These are phyloP conservation scores for Cutaneotrichosporon mucoides DNA, from an alignment of 1,284 basidiomycete genomes.

Conservation along the genomic window DNA sequence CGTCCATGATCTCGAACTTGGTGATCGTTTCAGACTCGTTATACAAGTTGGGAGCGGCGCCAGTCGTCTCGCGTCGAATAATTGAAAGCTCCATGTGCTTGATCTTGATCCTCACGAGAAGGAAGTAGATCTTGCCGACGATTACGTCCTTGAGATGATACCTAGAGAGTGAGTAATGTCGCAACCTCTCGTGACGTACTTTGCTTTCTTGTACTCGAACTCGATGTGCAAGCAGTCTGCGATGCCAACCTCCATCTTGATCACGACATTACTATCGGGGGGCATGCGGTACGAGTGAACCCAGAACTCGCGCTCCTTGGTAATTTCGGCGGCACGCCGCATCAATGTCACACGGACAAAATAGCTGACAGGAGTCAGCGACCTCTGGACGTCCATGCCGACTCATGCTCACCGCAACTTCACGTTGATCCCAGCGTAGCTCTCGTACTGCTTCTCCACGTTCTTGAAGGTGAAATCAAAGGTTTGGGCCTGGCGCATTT, in stretches of 20 bases:
- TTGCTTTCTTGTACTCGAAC: slow-evolving; percentile 99
- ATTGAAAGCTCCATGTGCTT: slow-evolving; percentile 99
- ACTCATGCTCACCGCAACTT: slow-evolving; percentile 72
- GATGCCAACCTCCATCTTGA: slow-evolving; percentile 99
- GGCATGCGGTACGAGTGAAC: slow-evolving; percentile 99
- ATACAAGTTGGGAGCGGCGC: slow-evolving; percentile 93
- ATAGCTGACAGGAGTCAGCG: slow-evolving; percentile 58
- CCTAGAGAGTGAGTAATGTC: slow-evolving; percentile 50
- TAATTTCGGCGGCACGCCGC: slow-evolving; percentile 83
- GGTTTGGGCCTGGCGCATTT: slow-evolving; percentile 90
- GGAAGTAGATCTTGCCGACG: slow-evolving; percentile 98
- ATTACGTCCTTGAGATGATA: slow-evolving; percentile 99
- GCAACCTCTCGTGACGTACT: slow-evolving; percentile 56
- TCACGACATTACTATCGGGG: slow-evolving; percentile 92
- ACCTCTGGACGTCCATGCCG: too few relatives aligned
- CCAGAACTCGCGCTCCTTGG: slow-evolving; percentile 92
- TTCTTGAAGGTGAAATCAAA: slow-evolving; percentile 98
- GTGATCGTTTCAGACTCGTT: slow-evolving; percentile 99
- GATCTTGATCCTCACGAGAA: slow-evolving; percentile 98
- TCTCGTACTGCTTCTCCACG: slow-evolving; percentile 98
- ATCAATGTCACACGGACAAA: slow-evolving; percentile 89
- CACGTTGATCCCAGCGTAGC: slow-evolving; percentile 96
- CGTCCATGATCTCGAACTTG: slow-evolving; percentile 99
- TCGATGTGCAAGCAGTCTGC: slow-evolving; percentile 99
- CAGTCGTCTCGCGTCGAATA: slow-evolving; percentile 94